Evolutionary conservation across 345 rosid genomes (phyloP), one percentile per base, ranked within the genome.

Genomic region (Laguncularia racemosa): DNA sequence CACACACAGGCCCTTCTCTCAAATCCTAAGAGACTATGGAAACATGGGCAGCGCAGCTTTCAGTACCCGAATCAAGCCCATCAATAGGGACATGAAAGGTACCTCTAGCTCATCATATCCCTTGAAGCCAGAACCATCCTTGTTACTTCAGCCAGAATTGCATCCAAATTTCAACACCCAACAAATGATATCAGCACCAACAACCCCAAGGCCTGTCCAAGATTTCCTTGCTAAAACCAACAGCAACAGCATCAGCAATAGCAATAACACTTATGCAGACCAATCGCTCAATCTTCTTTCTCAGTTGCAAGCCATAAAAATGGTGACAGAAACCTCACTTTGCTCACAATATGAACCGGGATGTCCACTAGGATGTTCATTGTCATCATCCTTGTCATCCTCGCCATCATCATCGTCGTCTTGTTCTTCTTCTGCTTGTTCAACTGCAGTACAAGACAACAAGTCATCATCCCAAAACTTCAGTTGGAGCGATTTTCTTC

Each of bases 1-100:
- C 56, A 89, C 97, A 38, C 99, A 93, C 52, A 84, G 81, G 49
- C 96, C 99, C 1, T 87, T 89, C 67, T 89, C 99, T 61, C 95
- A 87, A 63, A 78, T 93, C 55, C 80, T 89, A 33, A 86, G 89
- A 40, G 96, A 93, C 55, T 93, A 82, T 61, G 99, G 91, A 45
- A 85, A 69, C 82, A 89, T 89, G 43, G 81, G 86, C 2, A 78
- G 89, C 55, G 65, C 76, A 68, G 58, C 76, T 6, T 80, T 83
- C 14, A 63, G 70, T 53, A 66, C 69, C 51, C 77, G 76, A 48
- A 57, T 74, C 18, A 78, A 84, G 16, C 81, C 83, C 16, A 71
- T 81, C 53, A 82, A 58, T 21, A 64, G 72, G 11, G 83, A 78
- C 69, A 63, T 68, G 12, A 82, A 67, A 58, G 68, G 57, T 19